phyloP scores from a whole-genome alignment of 495 filamentous ascomycete genomes.

The Astrothelium subdiscretum region DNA sequence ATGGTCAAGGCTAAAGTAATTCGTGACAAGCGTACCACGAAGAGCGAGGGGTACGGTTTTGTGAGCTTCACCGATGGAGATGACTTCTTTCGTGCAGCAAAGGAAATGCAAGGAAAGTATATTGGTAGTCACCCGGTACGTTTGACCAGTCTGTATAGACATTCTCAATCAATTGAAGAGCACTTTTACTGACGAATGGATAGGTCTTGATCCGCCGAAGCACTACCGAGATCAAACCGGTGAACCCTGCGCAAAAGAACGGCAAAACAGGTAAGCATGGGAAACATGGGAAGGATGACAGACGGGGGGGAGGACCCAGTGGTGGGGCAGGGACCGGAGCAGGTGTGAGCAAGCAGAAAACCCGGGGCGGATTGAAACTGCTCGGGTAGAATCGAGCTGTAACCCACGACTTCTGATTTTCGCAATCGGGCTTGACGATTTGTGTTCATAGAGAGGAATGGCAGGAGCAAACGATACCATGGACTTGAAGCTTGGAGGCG shows the following conservation, averaged over 20 bases:
- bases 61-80: slow-evolving; percentile 92
- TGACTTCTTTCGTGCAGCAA: slow-evolving; percentile 85
- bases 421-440: too few species aligned
- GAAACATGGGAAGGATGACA: slow-evolving; percentile 34
- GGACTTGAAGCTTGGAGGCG: too few species aligned
- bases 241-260: slow-evolving; percentile 35
- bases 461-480: too few species aligned
- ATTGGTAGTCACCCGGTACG: slow-evolving; percentile 77
- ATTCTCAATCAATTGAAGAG: not conserved
- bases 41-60: slow-evolving; percentile 92
- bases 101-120: slow-evolving; percentile 99
- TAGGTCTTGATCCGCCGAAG: slow-evolving; percentile 65
- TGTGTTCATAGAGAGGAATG: too few species aligned
- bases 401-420: too few species aligned
- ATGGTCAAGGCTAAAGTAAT: slow-evolving; percentile 91
- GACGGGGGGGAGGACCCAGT: slow-evolving; percentile 18
- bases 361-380: slow-evolving; percentile 63
- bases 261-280: slow-evolving; percentile 32
- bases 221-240: slow-evolving; percentile 78
- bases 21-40: slow-evolving; percentile 86
- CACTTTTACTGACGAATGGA: not conserved
- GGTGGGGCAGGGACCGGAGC: not conserved
- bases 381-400: slow-evolving; percentile 46
- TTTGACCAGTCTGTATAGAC: not conserved
- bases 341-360: slow-evolving; percentile 41